Percentiles rank a stretch among this genome's conserved stretches.
These are phyloP conservation scores for Ophiocytium majus DNA, from an alignment of 352 stramenopile genomes.

Conservation along the genomic window DNA sequence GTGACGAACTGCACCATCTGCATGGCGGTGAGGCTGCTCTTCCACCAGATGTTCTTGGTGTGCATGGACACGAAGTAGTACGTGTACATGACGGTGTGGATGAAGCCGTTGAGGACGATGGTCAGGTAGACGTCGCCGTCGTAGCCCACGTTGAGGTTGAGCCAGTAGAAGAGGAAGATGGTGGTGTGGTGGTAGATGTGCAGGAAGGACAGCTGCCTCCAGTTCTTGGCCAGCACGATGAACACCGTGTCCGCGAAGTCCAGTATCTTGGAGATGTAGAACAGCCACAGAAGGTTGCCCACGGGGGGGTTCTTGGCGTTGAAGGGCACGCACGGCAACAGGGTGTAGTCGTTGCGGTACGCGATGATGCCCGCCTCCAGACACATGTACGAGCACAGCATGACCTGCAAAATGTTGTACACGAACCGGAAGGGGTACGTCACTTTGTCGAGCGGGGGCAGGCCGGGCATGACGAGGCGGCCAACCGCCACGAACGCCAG, in stretches of 20 bases:
- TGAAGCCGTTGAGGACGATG: slow-evolving; percentile 92
- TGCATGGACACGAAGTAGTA: slow-evolving; percentile 98
- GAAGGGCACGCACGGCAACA: slow-evolving; percentile 86
- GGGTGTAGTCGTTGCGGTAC: slow-evolving; percentile 80
- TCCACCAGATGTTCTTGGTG: slow-evolving; percentile 96
- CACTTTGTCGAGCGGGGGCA: slow-evolving; percentile 29
- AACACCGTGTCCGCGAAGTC: slow-evolving; percentile 92
- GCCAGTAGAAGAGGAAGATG: slow-evolving; percentile 95
- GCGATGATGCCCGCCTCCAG: slow-evolving; percentile 77
- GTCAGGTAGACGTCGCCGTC: slow-evolving; percentile 94
- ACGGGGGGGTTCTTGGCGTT: slow-evolving; percentile 80
- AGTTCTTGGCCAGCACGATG: slow-evolving; percentile 96
- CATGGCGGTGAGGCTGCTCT: slow-evolving; percentile 88
- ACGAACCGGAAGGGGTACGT: slow-evolving; percentile 71
- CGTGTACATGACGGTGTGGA: slow-evolving; percentile 98
- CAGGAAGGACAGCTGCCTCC: slow-evolving; percentile 92
- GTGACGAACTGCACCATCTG: slow-evolving; percentile 66
- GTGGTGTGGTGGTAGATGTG: slow-evolving; percentile 96
- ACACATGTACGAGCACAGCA: slow-evolving; percentile 83
- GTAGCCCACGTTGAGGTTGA: slow-evolving; percentile 87
- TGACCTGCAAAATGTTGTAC: slow-evolving; percentile 77
- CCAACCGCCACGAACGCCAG: slow-evolving; percentile 49
- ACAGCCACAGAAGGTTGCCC: slow-evolving; percentile 87
- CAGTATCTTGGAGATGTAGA: slow-evolving; percentile 95
- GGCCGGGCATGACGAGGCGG: slow-evolving; percentile 38